Percentiles rank a stretch among this genome's conserved stretches.
These are phyloP conservation scores for Annulohypoxylon bovei DNA, from an alignment of 495 filamentous ascomycete species.

Conservation along the genomic window DNA sequence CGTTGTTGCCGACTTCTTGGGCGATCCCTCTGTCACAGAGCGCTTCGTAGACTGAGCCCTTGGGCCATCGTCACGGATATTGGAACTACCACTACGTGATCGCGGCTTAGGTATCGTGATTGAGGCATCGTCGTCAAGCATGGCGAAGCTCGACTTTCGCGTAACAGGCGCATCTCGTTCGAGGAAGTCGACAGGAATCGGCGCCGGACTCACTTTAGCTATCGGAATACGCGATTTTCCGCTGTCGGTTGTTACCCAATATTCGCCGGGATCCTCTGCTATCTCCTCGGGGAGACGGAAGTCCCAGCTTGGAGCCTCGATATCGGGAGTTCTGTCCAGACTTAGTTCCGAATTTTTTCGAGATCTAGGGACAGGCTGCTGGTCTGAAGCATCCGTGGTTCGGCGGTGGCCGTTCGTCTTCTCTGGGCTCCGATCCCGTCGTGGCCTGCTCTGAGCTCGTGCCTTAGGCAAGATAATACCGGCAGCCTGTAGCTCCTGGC, in stretches of 20 bases:
- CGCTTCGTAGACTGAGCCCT: constrained; percentile 55
- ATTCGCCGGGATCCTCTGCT: constrained; percentile 68
- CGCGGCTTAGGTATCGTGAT: constrained; percentile 67
- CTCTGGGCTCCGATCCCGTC: constrained; percentile 49
- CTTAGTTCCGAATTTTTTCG: constrained; percentile 59
- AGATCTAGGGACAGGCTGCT: constrained; percentile 47
- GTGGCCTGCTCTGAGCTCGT: constrained; percentile 67
- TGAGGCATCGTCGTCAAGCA: constrained; percentile 64
- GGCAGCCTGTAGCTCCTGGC: constrained; percentile 87
- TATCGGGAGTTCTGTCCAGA: constrained; percentile 47
- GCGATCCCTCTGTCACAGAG: constrained; percentile 54
- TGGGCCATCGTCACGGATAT: constrained; percentile 62
- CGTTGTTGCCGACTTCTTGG: constrained; percentile 52
- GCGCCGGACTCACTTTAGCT: constrained; percentile 76
- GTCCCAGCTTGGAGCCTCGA: constrained; percentile 64
- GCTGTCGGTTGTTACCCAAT: constrained; percentile 49
- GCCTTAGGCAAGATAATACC: constrained; percentile 76
- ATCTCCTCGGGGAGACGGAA: constrained; percentile 83
- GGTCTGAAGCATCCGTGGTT: constrained; percentile 54
- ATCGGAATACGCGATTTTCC: constrained; percentile 83
- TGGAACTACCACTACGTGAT: constrained; percentile 73
- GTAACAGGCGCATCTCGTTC: constrained; percentile 76
- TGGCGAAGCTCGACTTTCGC: constrained; percentile 63
- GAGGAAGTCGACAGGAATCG: constrained; percentile 73
- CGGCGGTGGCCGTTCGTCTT: constrained; percentile 53